Conservation (phyloP, 2,329 filamentous ascomycete genomes). For the Didymella sp. region DNA sequence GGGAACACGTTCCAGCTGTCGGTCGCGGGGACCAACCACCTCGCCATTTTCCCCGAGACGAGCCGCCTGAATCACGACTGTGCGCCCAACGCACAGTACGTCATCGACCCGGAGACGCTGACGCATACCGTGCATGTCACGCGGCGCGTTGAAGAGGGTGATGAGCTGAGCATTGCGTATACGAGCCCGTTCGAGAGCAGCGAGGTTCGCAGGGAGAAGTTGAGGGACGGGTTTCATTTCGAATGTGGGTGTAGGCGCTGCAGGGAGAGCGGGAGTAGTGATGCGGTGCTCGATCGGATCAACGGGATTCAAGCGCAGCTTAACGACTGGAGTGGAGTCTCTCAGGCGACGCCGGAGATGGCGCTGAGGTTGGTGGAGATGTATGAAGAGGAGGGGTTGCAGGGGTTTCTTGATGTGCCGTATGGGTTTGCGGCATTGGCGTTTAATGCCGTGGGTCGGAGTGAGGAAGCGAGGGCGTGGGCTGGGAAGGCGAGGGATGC, state of each 20-base stretch:
- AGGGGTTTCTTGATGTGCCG: constrained; percentile 50
- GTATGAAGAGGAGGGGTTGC: constrained; percentile 48
- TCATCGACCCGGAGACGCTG: constrained; percentile 45
- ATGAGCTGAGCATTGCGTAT: constrained; percentile 55
- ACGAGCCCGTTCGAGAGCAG: constrained; percentile 48
- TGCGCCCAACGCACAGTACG: constrained; percentile 50
- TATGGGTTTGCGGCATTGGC: constrained; percentile 52
- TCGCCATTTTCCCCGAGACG: constrained; percentile 50
- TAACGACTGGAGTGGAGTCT: constrained; percentile 40
- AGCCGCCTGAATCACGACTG: constrained; percentile 54
- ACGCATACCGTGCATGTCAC: constrained; percentile 52
- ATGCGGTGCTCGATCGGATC: constrained; percentile 42
- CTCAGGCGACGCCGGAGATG: constrained; percentile 27
- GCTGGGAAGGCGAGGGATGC: constrained; percentile 46
- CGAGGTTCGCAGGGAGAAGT: constrained; percentile 38
- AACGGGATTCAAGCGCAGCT: constrained; percentile 38
- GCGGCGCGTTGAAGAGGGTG: constrained; percentile 42
- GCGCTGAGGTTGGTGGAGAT: constrained; percentile 46
- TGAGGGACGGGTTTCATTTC: constrained; percentile 51
- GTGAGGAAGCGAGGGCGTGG: constrained; percentile 38
- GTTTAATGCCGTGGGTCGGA: constrained; percentile 46
- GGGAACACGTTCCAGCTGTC: constrained; percentile 46
- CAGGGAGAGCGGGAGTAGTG: constrained; percentile 31
- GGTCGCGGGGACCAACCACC: constrained; percentile 38
- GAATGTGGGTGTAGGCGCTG: constrained; percentile 52